Base-by-base conservation (phyloP, 1,284 basidiomycete genomes). In the Tilletiaria anomala region DNA sequence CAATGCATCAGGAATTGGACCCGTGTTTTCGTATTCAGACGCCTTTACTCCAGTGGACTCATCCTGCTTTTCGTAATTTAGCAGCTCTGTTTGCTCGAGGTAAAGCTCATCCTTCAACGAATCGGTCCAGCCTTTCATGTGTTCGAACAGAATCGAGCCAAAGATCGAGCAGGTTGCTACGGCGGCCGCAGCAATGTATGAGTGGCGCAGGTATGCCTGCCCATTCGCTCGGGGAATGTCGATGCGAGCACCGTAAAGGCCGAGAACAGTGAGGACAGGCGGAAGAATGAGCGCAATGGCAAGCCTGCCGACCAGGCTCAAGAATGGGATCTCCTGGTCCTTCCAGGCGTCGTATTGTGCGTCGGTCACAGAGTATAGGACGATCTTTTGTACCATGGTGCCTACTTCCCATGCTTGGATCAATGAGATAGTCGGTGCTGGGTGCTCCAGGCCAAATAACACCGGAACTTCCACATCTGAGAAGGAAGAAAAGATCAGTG, bases 81-180 rank as follows among this genome's bases (percentile, higher is more conserved):
- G 55, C 29, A 64, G 34, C 53, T 59, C 56, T 6, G 59, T 64
- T 22, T 49, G 54, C 35, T 58, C 56, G 37, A 64, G 48, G 29
- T 54, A 64, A 8, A 62, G 46, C 39, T 64, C 59, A 40, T 64
- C 61, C 40, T 55, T 60, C 11, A 64, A 36, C 32, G 51, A 8
- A 3, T 50, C 45, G 14, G 61, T 64, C 59, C 59, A 62, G 22
- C 24, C 23, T 3, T 51, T 46, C 43, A 58, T 56, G 24, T 47
- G 37, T 1, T 26, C 42, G 15, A 33, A 8, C 14, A 55, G 34
- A 21, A 36, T 44, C 39, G n/a, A 29, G 26, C n/a, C 10, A n/a
- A n/a, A n/a, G n/a, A n/a, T n/a, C 8, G n/a, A 29, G 26, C n/a
- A 22, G 6, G 31, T 31, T 14, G 23, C 29, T 24, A 18, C n/a